Base-by-base conservation (phyloP, 257 asterid genomes). In the Penstemon barbatus region DNA sequence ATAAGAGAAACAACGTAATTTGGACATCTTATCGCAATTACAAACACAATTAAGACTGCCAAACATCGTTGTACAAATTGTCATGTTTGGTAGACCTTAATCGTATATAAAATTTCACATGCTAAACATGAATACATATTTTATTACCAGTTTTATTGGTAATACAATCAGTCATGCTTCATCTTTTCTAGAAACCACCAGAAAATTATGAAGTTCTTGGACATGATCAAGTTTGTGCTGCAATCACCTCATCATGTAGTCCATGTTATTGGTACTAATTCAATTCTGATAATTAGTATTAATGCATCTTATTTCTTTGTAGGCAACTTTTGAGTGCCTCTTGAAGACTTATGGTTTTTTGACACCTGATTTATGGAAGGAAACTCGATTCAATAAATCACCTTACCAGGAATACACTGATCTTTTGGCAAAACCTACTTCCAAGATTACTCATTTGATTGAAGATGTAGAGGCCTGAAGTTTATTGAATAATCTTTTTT, bases 391-490 rank as follows among this genome's bases (percentile, higher is more conserved):
- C 76, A 52, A 82, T 0, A 85, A 71, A 70, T 82, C 90, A 0
- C 95, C 90, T 2, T 88, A 46, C 84, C 95, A 88, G 70, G 95
- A 88, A 65, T 85, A 71, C 83, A 85, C 95, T 6, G 92, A 88
- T 76, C 69, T 83, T 8, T 70, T 84, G 76, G 88, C 84, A 0
- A 85, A 83, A 73, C 87, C 92, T 66, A 77, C 88, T 7, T 52
- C 85, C 57, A 82, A 86, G 80, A 57, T 82, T 33, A 67, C 73
- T 59, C 83, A 71, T 15, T 69, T 66, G 0, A 52, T 66, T 3
- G 90, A 84, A 0, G 87, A 85, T 10, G 8, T 62, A 2, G 90
- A 84, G 52, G 87, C 85, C n/a, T 80, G 67, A 77, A 79, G 56
- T 0, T 45, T 10, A 7, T 5, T 1, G 57, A 51, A 37, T 65